phyloP scores from a whole-genome alignment of 805 yeast species.

The Teunomyces pallodes region DNA sequence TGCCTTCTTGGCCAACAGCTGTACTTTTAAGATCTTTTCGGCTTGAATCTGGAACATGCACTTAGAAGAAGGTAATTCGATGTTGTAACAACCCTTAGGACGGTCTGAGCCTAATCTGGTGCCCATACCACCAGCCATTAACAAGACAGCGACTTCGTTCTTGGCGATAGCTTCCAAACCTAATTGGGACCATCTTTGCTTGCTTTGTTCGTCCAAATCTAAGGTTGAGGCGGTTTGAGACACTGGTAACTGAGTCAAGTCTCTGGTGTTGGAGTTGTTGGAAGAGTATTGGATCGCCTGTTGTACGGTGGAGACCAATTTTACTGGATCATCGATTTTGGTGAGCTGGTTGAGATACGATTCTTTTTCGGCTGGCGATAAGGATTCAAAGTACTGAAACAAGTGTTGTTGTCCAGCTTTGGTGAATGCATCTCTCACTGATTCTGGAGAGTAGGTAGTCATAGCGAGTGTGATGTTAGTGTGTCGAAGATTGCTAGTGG shows the following conservation, averaged over 20 bases:
- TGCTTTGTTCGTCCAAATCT: slow-evolving; percentile 32
- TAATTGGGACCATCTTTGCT: slow-evolving; percentile 37
- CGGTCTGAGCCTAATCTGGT: slow-evolving; percentile 84
- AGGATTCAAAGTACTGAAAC: slow-evolving; percentile 45
- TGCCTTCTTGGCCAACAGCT: slow-evolving; percentile 46
- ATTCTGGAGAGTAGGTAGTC: slow-evolving; percentile 9
- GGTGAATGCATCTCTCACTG: slow-evolving; percentile 28
- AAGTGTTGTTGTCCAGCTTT: slow-evolving; percentile 54
- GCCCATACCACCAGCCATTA: slow-evolving; percentile 99
- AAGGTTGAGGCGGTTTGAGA: slow-evolving; percentile 47
- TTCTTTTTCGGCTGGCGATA: slow-evolving; percentile 32
- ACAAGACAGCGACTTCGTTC: slow-evolving; percentile 80
- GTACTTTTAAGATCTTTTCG: slow-evolving; percentile 70
- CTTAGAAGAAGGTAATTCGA: slow-evolving; percentile 79
- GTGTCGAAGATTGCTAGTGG: neutral
- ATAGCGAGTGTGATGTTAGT: neutral
- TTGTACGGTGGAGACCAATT: slow-evolving; percentile 41
- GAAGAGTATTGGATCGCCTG: slow-evolving; percentile 44
- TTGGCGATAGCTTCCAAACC: slow-evolving; percentile 70
- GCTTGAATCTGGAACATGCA: slow-evolving; percentile 91
- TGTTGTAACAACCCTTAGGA: slow-evolving; percentile 94
- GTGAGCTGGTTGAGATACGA: slow-evolving; percentile 41
- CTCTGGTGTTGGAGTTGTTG: slow-evolving; percentile 18
- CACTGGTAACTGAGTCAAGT: slow-evolving; percentile 50
- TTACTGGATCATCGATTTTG: slow-evolving; percentile 39